A percentile compares a stretch with the other conserved stretches of the same genome.
These are phyloP conservation scores for Pyrenopolyporus hunteri DNA, from an alignment of 495 filamentous ascomycete species.

Conservation along the genomic window DNA sequence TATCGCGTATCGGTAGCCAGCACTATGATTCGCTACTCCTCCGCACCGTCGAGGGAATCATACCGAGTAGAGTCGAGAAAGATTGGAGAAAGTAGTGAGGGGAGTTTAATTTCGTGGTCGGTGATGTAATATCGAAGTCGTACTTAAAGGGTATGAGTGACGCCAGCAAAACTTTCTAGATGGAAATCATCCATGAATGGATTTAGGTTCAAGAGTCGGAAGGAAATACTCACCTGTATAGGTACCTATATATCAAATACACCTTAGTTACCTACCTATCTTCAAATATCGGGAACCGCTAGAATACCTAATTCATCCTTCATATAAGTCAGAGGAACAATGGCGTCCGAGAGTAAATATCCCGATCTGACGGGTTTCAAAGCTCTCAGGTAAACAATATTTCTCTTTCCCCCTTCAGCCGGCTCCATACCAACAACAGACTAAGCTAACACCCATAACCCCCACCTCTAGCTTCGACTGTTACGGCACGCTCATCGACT, in stretches of 20 bases:
- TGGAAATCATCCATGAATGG: neutral
- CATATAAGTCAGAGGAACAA: too few relatives aligned
- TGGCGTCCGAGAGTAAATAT: conserved; percentile 32
- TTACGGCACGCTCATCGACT: conserved; percentile 84
- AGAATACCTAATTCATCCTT: too few relatives aligned
- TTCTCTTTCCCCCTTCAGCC: neutral
- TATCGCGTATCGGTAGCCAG: neutral
- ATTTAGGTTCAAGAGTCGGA: neutral
- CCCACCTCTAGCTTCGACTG: conserved; percentile 70
- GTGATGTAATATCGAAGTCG: conserved; percentile 20
- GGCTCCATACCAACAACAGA: too few relatives aligned
- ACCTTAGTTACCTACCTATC: too few relatives aligned
- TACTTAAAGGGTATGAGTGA: conserved; percentile 28
- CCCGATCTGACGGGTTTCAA: conserved; percentile 41
- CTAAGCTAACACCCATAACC: neutral
- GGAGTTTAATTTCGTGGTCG: neutral
- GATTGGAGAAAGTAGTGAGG: conserved; percentile 25
- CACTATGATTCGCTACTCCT: conserved; percentile 15
- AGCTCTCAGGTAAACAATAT: conserved; percentile 34
- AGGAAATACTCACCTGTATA: too few relatives aligned
- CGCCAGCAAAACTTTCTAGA: conserved; percentile 8
- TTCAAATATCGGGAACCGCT: too few relatives aligned
- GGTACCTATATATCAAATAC: too few relatives aligned
- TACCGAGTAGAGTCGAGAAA: neutral
- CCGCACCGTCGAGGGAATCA: conserved; percentile 1